Conservation (phyloP, 2,329 filamentous ascomycete species). For the Aspergillus awamori region DNA sequence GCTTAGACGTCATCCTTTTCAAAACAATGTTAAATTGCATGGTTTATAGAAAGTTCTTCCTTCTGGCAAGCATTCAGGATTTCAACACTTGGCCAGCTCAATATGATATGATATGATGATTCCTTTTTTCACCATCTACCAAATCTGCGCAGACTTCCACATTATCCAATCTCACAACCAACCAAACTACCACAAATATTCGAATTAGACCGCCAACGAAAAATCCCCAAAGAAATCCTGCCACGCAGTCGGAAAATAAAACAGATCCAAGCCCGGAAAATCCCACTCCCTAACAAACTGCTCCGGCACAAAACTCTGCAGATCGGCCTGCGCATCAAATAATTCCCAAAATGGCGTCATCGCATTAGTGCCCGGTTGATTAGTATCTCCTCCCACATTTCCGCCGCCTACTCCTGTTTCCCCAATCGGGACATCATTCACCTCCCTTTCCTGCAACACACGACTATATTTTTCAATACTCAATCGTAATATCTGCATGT, state of each 20-base stretch:
- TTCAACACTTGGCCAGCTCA: background rate
- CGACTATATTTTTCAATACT: slow-evolving; percentile 56
- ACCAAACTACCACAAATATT: background rate
- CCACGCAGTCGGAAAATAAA: slow-evolving; percentile 53
- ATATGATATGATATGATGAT: background rate
- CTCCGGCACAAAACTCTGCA: slow-evolving; percentile 58
- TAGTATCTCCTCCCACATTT: slow-evolving; percentile 13
- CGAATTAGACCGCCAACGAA: slow-evolving; percentile 30
- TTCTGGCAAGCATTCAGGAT: background rate
- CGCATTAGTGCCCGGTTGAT: background rate
- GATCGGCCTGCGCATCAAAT: slow-evolving; percentile 48
- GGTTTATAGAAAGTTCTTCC: background rate
- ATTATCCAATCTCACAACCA: background rate
- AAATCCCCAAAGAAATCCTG: slow-evolving; percentile 54
- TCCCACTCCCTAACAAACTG: slow-evolving; percentile 63
- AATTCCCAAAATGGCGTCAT: slow-evolving; percentile 38
- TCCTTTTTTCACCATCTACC: background rate
- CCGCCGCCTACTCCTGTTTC: background rate
- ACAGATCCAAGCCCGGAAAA: slow-evolving; percentile 58
- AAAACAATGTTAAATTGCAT: background rate
- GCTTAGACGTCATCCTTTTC: slow-evolving; percentile 9
- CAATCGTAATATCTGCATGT: slow-evolving; percentile 53
- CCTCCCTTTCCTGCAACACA: slow-evolving; percentile 43
- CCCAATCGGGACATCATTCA: background rate
- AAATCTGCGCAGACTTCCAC: no score